A percentile compares a stretch with the other conserved stretches of the same genome.
phyloP scores from a whole-genome alignment of 1,284 basidiomycete genomes.

The Ceratobasidium sp. region DNA sequence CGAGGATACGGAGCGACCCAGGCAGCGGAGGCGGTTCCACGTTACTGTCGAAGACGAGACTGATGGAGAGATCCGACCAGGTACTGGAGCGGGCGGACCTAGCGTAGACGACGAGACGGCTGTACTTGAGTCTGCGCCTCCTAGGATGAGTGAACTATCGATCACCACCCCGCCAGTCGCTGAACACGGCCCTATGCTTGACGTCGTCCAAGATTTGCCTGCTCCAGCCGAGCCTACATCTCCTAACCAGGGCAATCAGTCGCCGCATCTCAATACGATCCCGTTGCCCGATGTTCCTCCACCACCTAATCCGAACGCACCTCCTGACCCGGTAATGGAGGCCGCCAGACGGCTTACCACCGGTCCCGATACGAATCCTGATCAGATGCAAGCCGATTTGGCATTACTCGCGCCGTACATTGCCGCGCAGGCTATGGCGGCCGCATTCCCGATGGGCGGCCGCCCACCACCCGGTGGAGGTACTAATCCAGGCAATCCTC shows the following conservation, averaged over 20 bases:
- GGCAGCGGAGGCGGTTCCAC: constrained; percentile 39
- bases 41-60: constrained; percentile 30
- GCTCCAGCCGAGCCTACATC: neutral
- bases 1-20: constrained; percentile 39
- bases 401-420: constrained; percentile 37
- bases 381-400: constrained; percentile 40
- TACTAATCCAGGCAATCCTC: neutral
- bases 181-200: constrained; percentile 3
- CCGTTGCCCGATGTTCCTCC: constrained; percentile 37
- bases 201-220: constrained; percentile 10
- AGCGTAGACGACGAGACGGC: constrained; percentile 29
- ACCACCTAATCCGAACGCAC: neutral
- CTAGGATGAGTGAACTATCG: constrained; percentile 29
- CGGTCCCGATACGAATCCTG: neutral
- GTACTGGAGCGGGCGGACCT: constrained; percentile 5
- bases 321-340: constrained; percentile 31
- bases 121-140: constrained; percentile 37
- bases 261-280: constrained; percentile 28
- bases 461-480: constrained; percentile 2
- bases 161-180: constrained; percentile 10
- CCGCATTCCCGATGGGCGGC: constrained; percentile 15
- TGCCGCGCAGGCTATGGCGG: constrained; percentile 34
- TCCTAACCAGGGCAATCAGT: constrained; percentile 11
- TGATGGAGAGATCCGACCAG: constrained; percentile 20
- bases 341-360: constrained; percentile 36